Evolutionary conservation across 495 filamentous ascomycete genomes (phyloP).

Genomic region (Xylaria flabelliformis): DNA sequence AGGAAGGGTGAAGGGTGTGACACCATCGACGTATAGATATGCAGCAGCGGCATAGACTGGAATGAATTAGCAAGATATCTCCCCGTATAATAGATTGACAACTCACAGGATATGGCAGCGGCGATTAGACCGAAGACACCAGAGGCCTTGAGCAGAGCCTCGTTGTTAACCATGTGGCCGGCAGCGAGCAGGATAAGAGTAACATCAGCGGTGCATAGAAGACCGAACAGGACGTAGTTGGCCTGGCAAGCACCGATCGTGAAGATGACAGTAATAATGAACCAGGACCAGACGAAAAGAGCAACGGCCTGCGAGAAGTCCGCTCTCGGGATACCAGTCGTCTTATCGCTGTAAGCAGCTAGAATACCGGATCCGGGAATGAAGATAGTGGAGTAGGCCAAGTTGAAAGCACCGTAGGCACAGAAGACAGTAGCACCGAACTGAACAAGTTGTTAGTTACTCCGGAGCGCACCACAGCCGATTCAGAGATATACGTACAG

Average conservation of each 20-base stretch:
- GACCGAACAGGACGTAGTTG: conserved; percentile 40
- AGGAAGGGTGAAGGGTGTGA: conserved; percentile 29
- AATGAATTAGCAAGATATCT: conserved; percentile 5
- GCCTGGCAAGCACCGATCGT: conserved; percentile 43
- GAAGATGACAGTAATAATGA: conserved; percentile 49
- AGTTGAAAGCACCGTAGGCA: conserved; percentile 47
- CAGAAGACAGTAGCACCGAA: conserved; percentile 48
- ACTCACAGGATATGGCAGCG: conserved; percentile 42
- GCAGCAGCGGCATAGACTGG: conserved; percentile 28
- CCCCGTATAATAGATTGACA: background rate
- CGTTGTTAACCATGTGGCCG: conserved; percentile 39
- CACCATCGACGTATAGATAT: conserved; percentile 30
- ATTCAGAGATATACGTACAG: conserved; percentile 24
- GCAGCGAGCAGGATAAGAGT: conserved; percentile 40
- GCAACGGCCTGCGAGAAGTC: conserved; percentile 45
- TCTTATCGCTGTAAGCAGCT: conserved; percentile 40
- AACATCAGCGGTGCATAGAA: conserved; percentile 39
- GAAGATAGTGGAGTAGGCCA: conserved; percentile 47
- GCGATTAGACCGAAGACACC: conserved; percentile 41
- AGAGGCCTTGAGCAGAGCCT: conserved; percentile 32
- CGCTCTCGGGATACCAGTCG: conserved; percentile 30
- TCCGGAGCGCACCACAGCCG: background rate
- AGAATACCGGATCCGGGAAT: conserved; percentile 47
- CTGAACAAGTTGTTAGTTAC: conserved; percentile 9
- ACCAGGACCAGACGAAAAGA: conserved; percentile 48